Evolutionary conservation across 495 filamentous ascomycete species (phyloP).

Genomic region (Penicillium silybi): DNA sequence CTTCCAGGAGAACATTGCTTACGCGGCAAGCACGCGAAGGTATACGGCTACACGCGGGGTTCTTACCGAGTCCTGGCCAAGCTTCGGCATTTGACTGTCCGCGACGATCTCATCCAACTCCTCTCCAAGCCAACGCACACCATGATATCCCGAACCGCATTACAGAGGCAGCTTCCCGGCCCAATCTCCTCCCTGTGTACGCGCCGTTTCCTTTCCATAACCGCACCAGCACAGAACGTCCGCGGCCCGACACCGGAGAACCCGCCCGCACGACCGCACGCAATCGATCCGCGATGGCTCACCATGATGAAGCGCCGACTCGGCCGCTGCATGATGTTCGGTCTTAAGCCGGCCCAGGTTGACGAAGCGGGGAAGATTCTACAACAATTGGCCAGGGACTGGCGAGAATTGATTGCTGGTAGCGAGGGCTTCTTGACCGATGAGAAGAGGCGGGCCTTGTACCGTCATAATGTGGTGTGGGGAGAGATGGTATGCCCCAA

Average conservation of each 20-base stretch:
- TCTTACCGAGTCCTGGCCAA: slow-evolving; percentile 19
- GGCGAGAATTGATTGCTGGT: slow-evolving; percentile 72
- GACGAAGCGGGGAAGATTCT: slow-evolving; percentile 59
- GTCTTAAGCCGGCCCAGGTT: slow-evolving; percentile 58
- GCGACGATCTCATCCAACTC: slow-evolving; percentile 7
- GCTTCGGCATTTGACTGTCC: slow-evolving; percentile 18
- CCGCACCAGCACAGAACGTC: slow-evolving; percentile 14
- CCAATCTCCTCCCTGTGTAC: neutral
- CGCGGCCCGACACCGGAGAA: slow-evolving; percentile 8
- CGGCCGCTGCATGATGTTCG: slow-evolving; percentile 83
- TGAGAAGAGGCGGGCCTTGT: slow-evolving; percentile 59
- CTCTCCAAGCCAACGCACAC: neutral
- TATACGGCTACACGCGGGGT: slow-evolving; percentile 18
- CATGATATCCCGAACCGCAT: slow-evolving; percentile 18
- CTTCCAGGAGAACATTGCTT: no score
- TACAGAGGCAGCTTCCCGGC: slow-evolving; percentile 19
- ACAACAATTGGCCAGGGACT: slow-evolving; percentile 61
- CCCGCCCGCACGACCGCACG: slow-evolving; percentile 27
- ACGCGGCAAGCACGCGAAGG: neutral
- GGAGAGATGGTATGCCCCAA: slow-evolving; percentile 72
- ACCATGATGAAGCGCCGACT: slow-evolving; percentile 66
- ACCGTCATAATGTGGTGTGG: slow-evolving; percentile 75
- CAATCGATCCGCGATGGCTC: slow-evolving; percentile 65
- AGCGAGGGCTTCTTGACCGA: slow-evolving; percentile 78
- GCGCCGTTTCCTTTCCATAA: slow-evolving; percentile 23